phyloP scores from a whole-genome alignment of 2,329 filamentous ascomycete species.

The Cryphonectria japonica region DNA sequence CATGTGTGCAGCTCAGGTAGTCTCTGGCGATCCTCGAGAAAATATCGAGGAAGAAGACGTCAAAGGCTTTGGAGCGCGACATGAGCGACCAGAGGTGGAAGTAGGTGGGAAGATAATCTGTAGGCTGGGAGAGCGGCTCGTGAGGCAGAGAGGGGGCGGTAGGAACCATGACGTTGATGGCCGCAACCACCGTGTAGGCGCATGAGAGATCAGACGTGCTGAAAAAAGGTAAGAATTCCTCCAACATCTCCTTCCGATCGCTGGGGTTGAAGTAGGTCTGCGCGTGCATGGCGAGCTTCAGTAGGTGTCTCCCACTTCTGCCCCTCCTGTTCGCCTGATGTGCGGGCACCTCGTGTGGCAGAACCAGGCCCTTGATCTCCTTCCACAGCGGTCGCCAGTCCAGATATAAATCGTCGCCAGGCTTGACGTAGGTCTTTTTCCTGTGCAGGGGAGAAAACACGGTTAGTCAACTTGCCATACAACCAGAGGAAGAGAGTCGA shows the following conservation, averaged over 20 bases:
- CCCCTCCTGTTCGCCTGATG: conserved; percentile 58
- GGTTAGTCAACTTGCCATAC: conserved; percentile 34
- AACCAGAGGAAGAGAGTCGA: not conserved
- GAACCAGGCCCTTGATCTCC: conserved; percentile 86
- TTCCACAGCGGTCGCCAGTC: conserved; percentile 95
- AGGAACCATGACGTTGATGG: conserved; percentile 86
- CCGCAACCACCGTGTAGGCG: conserved; percentile 88
- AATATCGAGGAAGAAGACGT: conserved; percentile 86
- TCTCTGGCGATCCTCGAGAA: conserved; percentile 87
- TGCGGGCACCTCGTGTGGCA: conserved; percentile 79
- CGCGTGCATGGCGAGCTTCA: conserved; percentile 87
- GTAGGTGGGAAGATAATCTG: conserved; percentile 87
- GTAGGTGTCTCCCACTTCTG: conserved; percentile 66
- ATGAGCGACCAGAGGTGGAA: conserved; percentile 97
- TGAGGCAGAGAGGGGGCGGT: conserved; percentile 76
- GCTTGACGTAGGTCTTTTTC: conserved; percentile 93
- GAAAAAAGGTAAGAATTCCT: conserved; percentile 84
- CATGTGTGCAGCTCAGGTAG: conserved; percentile 72
- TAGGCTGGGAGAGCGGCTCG: conserved; percentile 77
- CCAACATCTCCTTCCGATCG: conserved; percentile 79
- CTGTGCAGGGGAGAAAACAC: conserved; percentile 47
- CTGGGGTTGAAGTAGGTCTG: conserved; percentile 91
- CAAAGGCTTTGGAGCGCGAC: conserved; percentile 84
- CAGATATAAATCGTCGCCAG: conserved; percentile 83
- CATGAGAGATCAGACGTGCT: conserved; percentile 91